Conservation (phyloP, 176 grass and related monocot genomes). For the Tuctoria greenei region DNA sequence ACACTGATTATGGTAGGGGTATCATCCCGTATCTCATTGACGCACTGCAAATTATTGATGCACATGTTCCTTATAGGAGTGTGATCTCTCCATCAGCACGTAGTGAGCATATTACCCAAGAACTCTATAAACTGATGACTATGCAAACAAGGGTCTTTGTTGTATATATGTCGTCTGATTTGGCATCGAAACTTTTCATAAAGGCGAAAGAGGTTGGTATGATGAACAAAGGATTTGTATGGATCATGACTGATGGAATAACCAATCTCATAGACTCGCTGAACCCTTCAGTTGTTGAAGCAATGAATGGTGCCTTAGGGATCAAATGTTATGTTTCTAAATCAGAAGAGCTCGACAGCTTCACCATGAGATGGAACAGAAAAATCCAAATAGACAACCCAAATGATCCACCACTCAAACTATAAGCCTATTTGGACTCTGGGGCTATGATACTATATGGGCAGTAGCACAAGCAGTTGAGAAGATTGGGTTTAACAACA, state of each 20-base stretch:
- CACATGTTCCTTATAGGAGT: conserved; percentile 41
- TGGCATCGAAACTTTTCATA: conserved; percentile 40
- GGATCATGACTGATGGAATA: conserved; percentile 59
- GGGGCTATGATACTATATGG: conserved; percentile 67
- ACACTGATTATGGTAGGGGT: conserved; percentile 53
- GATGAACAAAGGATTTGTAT: conserved; percentile 51
- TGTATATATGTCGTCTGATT: conserved; percentile 46
- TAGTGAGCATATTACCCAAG: conserved; percentile 9
- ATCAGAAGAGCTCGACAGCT: conserved; percentile 28
- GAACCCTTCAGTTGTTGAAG: conserved; percentile 5
- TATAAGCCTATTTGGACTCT: conserved; percentile 38
- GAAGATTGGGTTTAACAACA: conserved; percentile 5
- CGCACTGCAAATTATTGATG: conserved; percentile 43
- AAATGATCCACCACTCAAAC: not conserved
- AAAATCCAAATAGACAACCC: conserved; percentile 40
- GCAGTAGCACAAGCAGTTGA: conserved; percentile 59
- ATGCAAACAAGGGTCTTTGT: conserved; percentile 55
- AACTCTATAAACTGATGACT: conserved; percentile 49
- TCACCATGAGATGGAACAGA: conserved; percentile 46
- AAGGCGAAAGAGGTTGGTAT: conserved; percentile 51
- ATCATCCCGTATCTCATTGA: conserved; percentile 58
- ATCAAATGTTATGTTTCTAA: conserved; percentile 31
- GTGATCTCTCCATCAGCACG: conserved; percentile 31
- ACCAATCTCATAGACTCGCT: conserved; percentile 43
- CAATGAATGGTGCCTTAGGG: conserved; percentile 53